Conservation (phyloP, 768 basidiomycete species). For the Suillus bovinus region DNA sequence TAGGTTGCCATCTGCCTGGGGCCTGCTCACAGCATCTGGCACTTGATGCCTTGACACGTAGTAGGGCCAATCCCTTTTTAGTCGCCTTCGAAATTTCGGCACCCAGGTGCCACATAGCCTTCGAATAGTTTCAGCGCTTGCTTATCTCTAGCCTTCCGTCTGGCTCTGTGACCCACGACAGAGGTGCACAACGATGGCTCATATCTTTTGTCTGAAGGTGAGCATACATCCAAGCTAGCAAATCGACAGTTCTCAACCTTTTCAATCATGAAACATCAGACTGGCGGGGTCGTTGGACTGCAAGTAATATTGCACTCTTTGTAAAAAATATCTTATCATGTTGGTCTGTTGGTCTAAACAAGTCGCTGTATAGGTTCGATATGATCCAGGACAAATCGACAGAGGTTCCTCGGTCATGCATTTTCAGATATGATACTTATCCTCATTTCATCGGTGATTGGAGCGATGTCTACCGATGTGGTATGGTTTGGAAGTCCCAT, state of each 20-base stretch:
- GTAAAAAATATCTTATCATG: neutral
- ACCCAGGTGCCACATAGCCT: no score
- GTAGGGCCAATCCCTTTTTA: no score
- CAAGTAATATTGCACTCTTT: neutral
- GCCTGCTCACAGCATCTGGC: no score
- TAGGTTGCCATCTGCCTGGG: no score
- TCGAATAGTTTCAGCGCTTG: neutral
- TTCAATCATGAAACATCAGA: neutral
- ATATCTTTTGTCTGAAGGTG: constrained; percentile 1
- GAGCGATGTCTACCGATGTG: constrained; percentile 5
- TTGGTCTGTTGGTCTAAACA: neutral
- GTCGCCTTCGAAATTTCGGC: neutral
- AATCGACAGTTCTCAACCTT: neutral
- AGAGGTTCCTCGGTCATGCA: neutral
- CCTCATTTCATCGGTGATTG: neutral
- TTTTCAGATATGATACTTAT: neutral
- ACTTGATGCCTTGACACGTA: no score
- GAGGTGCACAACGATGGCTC: neutral
- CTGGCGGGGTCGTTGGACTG: neutral
- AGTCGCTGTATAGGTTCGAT: neutral
- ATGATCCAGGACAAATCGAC: neutral
- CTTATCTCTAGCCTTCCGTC: no score
- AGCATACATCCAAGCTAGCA: neutral
- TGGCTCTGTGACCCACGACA: neutral
- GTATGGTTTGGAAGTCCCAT: constrained; percentile 1